Percentiles rank a stretch among this genome's conserved stretches.
Conservation (phyloP, 2,329 filamentous ascomycete genomes). For the Byssoonygena ceratinophila region DNA sequence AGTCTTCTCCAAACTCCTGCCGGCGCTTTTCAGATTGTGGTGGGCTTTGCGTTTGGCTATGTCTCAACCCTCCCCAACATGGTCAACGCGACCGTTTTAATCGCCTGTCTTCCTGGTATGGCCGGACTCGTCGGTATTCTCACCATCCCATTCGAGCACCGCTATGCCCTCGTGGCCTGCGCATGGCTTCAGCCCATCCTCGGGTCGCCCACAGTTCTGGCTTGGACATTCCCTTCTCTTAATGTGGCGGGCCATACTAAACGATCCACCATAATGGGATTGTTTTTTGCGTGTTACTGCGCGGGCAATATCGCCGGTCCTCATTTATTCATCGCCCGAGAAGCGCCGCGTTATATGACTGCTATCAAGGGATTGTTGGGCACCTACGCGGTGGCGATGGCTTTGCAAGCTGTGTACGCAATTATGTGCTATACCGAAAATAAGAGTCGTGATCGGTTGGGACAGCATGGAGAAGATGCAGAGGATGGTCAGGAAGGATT, state of each 20-base stretch:
- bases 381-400: slow-evolving; percentile 19
- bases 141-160: not conserved
- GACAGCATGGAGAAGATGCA: not conserved
- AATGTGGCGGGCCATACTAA: slow-evolving; percentile 2
- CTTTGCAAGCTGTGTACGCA: not conserved
- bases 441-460: slow-evolving; percentile 33
- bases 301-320: slow-evolving; percentile 52
- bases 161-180: not conserved
- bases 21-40: not conserved
- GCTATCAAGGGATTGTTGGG: slow-evolving; percentile 45
- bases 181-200: not conserved
- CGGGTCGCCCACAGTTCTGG: not conserved
- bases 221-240: slow-evolving; percentile 23
- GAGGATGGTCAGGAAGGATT: slow-evolving; percentile 24
- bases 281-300: slow-evolving; percentile 51
- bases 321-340: slow-evolving; percentile 50
- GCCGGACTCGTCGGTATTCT: not conserved
- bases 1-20: slow-evolving; percentile 29
- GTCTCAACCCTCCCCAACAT: not conserved
- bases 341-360: slow-evolving; percentile 49
- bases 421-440: slow-evolving; percentile 25
- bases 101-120: not conserved
- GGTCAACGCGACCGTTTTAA: not conserved
- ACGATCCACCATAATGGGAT: slow-evolving; percentile 53
- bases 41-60: not conserved